Base-by-base conservation (phyloP, 2,329 filamentous ascomycete genomes). In the Paecilomyces sp. region DNA sequence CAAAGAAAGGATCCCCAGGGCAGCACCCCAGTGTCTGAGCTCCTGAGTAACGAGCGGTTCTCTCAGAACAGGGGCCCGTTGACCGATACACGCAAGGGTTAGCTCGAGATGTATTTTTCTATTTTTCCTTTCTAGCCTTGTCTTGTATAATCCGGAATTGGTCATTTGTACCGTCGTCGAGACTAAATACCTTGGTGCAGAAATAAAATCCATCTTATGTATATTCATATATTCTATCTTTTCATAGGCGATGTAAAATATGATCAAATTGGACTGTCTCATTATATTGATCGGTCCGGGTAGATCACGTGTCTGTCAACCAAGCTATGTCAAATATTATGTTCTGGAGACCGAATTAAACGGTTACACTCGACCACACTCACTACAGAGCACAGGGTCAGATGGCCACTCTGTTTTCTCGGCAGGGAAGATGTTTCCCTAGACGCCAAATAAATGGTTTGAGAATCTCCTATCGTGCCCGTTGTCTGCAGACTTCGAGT, bases 41-140 rank as follows among this genome's bases (percentile, higher is more conserved):
- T 72, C 55, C 60, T 80, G 60, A 69, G 74, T 33, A 75, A 68
- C 58, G 74, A 76, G 57, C 69, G 71, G 36, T 72, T 74, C 56
- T 65, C 68, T 28, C 66, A 76, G 54, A 70, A 68, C 54, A 74
- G 71, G 58, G 68, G 70, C 18, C 72, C 73, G 9, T 62, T 77
- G 61, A 70, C 66, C 47, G 67, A 71, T 41, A 67, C 70, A n/a
- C 67, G 71, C 58, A 70, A 68, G 52, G 64, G 57, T 47, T 71
- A 60, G 61, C 65, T 67, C 54, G 11, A 13, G 54, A 34, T 9
- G 18, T 55, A 30, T 33, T 25, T 31, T 25, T 28, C 55, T 28
- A 7, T 53, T 33, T 22, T 57, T 25, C 18, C 51, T 18, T 57
- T 25, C 47, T 50, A 36, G 8, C 31, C 31, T 33, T 33, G 31